Evolutionary conservation across 768 basidiomycete species (phyloP).

Genomic region (Sutorius australiensis): DNA sequence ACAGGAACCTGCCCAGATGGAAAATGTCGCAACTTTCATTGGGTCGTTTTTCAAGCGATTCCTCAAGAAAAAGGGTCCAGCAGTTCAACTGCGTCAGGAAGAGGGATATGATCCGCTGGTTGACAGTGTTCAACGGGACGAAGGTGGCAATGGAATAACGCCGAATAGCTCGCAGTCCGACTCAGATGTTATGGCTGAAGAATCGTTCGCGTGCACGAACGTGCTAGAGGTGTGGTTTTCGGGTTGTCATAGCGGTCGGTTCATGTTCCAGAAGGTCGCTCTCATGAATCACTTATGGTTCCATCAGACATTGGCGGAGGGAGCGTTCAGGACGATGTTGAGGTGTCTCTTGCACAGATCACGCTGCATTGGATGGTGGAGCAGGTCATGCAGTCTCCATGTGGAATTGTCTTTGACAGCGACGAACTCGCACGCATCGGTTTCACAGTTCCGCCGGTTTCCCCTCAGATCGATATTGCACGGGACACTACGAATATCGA

Average conservation of each 20-base stretch:
- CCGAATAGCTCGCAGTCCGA: background rate
- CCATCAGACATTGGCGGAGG: slow-evolving; percentile 69
- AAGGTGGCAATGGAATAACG: background rate
- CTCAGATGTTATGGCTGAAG: background rate
- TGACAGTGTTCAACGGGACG: background rate
- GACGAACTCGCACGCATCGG: slow-evolving; percentile 43
- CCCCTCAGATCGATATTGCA: slow-evolving; percentile 2
- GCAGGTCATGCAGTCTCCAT: slow-evolving; percentile 52
- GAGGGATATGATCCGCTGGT: background rate
- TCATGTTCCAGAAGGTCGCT: background rate
- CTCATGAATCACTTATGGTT: background rate
- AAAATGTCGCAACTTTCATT: background rate
- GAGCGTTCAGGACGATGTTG: slow-evolving; percentile 39
- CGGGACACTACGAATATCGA: background rate
- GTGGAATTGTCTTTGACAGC: slow-evolving; percentile 56
- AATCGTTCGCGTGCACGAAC: slow-evolving; percentile 34
- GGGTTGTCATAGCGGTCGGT: slow-evolving; percentile 66
- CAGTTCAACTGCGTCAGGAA: background rate
- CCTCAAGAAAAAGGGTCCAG: background rate
- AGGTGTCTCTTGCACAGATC: slow-evolving; percentile 51
- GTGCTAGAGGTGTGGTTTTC: slow-evolving; percentile 80
- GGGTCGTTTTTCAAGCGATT: background rate
- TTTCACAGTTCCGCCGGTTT: slow-evolving; percentile 23
- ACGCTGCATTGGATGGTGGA: slow-evolving; percentile 78
- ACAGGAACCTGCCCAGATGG: slow-evolving; percentile 5